These are phyloP conservation scores for Gossypium anomalum DNA, from an alignment of 345 rosid genomes.

Conservation along the genomic window DNA sequence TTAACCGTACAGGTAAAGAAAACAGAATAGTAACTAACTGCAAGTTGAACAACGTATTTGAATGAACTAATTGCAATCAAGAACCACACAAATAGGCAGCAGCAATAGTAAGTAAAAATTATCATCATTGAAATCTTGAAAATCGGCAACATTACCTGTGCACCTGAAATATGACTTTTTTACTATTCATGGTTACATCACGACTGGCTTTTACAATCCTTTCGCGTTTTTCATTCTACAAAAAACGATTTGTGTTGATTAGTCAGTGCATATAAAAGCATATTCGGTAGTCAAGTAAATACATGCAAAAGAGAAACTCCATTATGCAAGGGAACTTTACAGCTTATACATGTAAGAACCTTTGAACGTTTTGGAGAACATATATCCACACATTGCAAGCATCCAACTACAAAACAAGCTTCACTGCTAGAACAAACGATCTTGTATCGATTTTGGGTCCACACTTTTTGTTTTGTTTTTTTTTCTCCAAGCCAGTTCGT, in stretches of 20 bases:
- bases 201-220: constrained; percentile 95
- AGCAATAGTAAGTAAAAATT: not conserved
- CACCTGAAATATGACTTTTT: constrained; percentile 93
- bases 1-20: not conserved
- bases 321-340: not conserved
- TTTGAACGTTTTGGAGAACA: not conserved
- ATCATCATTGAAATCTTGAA: not conserved
- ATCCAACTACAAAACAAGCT: not conserved
- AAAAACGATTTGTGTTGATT: not conserved
- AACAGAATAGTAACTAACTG: not conserved
- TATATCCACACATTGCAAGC: not conserved
- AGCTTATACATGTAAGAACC: not conserved
- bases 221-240: constrained; percentile 89
- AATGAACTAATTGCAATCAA: not conserved
- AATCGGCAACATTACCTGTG: constrained; percentile 54
- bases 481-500: not conserved
- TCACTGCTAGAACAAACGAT: not conserved
- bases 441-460: not conserved
- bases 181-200: constrained; percentile 86
- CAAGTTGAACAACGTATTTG: not conserved
- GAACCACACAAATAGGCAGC: not conserved
- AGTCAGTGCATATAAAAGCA: not conserved
- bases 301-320: not conserved
- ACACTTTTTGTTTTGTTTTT: not conserved
- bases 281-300: not conserved